Base-by-base conservation (phyloP, 2,329 filamentous ascomycete species). In the Exserohilum turcica region DNA sequence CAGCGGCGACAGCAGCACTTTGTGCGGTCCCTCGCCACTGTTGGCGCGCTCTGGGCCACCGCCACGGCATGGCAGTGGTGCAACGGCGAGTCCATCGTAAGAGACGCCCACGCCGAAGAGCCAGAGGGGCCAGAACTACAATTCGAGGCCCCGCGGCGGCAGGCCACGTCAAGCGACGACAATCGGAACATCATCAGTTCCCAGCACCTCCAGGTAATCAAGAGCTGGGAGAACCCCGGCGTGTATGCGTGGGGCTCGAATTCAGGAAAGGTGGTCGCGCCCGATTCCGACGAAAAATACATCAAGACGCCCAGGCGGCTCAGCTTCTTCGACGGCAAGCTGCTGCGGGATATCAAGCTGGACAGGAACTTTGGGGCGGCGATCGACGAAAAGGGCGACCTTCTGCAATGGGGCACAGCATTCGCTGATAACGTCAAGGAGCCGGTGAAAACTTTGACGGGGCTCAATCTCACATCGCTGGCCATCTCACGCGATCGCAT, bases 191-290 rank as follows among this genome's bases (percentile, higher is more conserved):
- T 89, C 52, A 85, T 96, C 63, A 93, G 89, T 69, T 90, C 89
- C 9, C 91, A 96, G 72, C 91, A 96, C 76, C 77, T 91, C 5
- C 93, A 97, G 77, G 89, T 96, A 53, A 91, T 90, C 77, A 86
- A 85, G 69, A 95, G 90, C 74, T 83, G 85, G 80, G 85, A 86
- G 74, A 87, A 90, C 55, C 93, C 94, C 0, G 94, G 92, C 2
- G 89, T 97, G 0, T 97, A 96, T 75, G 86, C 89, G 5, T 99
- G 94, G 93, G 94, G 94, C 0, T 91, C 89, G 15, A 99, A 99
- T 67, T 79, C 80, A 13, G 91, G 92, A 55, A 84, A 84, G 63
- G 92, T 96, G n/a, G 90, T 90, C 32, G 92, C 92, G 36, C 92
- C 92, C 1, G 86, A 89, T 58, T 93, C 89, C 7, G 82, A 88